Evolutionary conservation across 495 filamentous ascomycete genomes (phyloP), one percentile per base, ranked within the genome.

Genomic region (Xylaria grammica): DNA sequence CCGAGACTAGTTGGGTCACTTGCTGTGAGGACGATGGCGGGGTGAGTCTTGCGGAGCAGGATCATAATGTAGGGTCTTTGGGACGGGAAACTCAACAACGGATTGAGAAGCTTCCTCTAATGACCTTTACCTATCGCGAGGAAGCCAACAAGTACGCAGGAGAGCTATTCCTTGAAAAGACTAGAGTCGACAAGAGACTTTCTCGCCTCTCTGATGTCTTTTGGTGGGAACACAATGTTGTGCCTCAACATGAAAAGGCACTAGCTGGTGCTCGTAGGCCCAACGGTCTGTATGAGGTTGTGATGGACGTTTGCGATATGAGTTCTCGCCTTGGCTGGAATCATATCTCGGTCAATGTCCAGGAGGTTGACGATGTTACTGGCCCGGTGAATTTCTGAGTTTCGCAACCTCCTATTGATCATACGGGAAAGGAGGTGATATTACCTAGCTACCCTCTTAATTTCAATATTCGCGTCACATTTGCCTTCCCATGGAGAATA

Each of bases 381-480:
- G 61, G 61, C 13, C 61, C 61, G 11, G 52, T 38, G 36, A 63
- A 63, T 40, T 63, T 63, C 42, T 63, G 54, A 10, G 45, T 3
- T 1, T 9, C 7, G 17, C 13, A 17, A 17, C 3, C 8, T 6
- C 40, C 8, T 36, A 15, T 3, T 42, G 40, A 17, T 6, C 5
- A 17, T 6, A 3, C 5, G 8, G 3, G 40, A 11, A 42, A n/a
- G n/a, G n/a, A n/a, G n/a, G n/a, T n/a, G n/a, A n/a, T n/a, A 36
- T 36, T 36, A 36, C 34, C 34, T 36, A 36, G n/a, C n/a, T n/a
- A n/a, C n/a, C n/a, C n/a, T n/a, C n/a, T n/a, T n/a, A n/a, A n/a
- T n/a, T n/a, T n/a, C n/a, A n/a, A n/a, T n/a, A n/a, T n/a, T n/a
- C n/a, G n/a, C n/a, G n/a, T n/a, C n/a, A n/a, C n/a, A n/a, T n/a